Conservation (phyloP, 768 basidiomycete genomes). For the Artomyces pyxidatus region DNA sequence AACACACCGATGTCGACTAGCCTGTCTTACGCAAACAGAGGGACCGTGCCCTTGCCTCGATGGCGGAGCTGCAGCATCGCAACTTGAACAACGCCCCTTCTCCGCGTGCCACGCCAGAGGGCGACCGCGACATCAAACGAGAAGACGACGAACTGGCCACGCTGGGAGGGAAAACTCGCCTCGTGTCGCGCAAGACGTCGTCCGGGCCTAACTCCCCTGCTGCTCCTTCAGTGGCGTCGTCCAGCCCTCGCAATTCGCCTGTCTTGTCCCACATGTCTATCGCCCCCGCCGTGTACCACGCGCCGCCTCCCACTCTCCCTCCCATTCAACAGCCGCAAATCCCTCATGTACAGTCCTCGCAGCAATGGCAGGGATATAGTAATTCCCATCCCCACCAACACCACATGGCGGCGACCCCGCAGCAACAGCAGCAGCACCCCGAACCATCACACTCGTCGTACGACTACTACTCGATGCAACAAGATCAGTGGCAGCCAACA, state of each 20-base stretch:
- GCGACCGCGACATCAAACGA: slow-evolving; percentile 35
- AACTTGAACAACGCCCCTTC: slow-evolving; percentile 23
- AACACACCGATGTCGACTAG: slow-evolving; percentile 23
- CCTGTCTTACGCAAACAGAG: slow-evolving; percentile 54
- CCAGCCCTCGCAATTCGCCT: slow-evolving; percentile 24
- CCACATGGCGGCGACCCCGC: too few relatives aligned
- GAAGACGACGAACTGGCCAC: slow-evolving; percentile 56
- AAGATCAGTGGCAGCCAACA: slow-evolving; percentile 12
- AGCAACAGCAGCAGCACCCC: too few relatives aligned
- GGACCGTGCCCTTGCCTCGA: slow-evolving; percentile 35
- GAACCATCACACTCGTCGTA: too few relatives aligned
- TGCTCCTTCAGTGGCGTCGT: slow-evolving; percentile 28
- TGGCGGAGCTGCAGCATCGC: slow-evolving; percentile 26
- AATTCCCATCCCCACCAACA: slow-evolving; percentile 8
- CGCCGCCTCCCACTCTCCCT: slow-evolving; percentile 37
- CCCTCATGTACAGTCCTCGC: neutral
- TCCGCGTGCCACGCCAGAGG: slow-evolving; percentile 16
- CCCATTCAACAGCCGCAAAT: slow-evolving; percentile 21
- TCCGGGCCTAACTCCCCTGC: slow-evolving; percentile 29
- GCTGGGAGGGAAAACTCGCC: slow-evolving; percentile 55
- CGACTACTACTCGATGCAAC: slow-evolving; percentile 10
- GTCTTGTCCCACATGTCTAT: slow-evolving; percentile 3
- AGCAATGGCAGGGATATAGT: slow-evolving; percentile 6
- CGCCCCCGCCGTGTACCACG: slow-evolving; percentile 33
- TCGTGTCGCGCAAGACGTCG: slow-evolving; percentile 42